phyloP scores from a whole-genome alignment of 371 early-diverging fungal genomes.

The Mortierella sp. region DNA sequence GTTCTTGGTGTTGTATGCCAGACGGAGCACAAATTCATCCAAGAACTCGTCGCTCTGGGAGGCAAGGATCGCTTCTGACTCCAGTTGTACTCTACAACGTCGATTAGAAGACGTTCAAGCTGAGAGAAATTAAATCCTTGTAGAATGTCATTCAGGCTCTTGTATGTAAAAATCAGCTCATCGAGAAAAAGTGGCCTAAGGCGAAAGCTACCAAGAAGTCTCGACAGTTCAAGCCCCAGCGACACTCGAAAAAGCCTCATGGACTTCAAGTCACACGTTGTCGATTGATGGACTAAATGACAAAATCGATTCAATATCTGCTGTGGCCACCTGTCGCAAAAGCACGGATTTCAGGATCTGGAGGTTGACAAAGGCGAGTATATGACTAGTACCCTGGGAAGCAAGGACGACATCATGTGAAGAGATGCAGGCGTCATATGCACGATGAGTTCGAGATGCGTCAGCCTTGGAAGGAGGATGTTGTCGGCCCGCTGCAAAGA shows the following conservation, averaged over 20 bases:
- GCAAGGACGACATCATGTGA: background rate
- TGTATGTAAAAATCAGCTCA: no score
- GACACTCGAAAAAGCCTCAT: background rate
- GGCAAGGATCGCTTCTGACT: background rate
- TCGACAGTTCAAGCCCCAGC: background rate
- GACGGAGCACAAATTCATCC: background rate
- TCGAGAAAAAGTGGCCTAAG: background rate
- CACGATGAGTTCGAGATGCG: background rate
- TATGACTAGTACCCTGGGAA: background rate
- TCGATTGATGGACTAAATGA: background rate
- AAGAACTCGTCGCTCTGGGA: background rate
- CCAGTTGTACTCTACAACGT: background rate
- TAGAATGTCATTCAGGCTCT: background rate
- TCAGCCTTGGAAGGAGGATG: background rate
- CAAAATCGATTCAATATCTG: background rate
- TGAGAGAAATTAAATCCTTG: background rate
- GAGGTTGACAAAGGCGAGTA: background rate
- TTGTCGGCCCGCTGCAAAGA: no score
- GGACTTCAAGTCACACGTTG: background rate
- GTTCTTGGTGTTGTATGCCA: background rate
- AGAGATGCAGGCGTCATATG: background rate
- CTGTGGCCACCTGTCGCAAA: background rate
- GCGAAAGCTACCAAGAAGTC: background rate
- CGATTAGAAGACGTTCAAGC: background rate
- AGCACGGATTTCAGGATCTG: background rate